Evolutionary conservation across 805 yeast genomes (phyloP), one percentile per base, ranked within the genome.

Genomic region (Tetrapisispora fleetii): DNA sequence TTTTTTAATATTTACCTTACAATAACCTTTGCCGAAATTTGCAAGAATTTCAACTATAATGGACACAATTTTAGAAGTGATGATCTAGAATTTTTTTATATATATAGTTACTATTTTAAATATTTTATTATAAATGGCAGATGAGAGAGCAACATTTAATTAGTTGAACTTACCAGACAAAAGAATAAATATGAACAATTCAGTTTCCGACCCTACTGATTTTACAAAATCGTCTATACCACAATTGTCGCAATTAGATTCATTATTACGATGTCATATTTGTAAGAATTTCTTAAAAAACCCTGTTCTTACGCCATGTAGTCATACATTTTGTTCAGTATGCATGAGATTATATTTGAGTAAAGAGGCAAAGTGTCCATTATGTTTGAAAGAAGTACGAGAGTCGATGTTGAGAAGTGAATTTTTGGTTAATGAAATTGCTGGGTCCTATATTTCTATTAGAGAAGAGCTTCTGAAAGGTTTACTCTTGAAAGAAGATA

Each of bases 251-350:
- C 80, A 75, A 45, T 66, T 90, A 2, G 96, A 90, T 53, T 72
- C 87, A 1, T 69, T 82, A 24, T 69, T 88, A 45, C 62, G 95
- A 58, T 90, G 98, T 61, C 89, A 84, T 56, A 84, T 90, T 10
- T 90, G 98, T 65, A 86, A 89, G 58, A 96, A 88, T 51, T 78
- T 83, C 53, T 71, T 85, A 48, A 74, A 68, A 32, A 85, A 90
- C 0, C 96, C 98, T 1, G 86, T 87, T 36, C 67, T 84, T 40
- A 85, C 96, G 0, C 76, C 83, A 2, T 90, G 98, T 69, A 83
- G 85, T 36, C 97, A 90, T 63, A 81, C 90, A 0, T 90, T 88
- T 63, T 90, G 98, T 65, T 86, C 95, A 0, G 73, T 81, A 14
- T 90, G 98, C 63, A 85, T 90, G 28, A 72, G 96, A 50, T 77